Percentiles rank a stretch among this genome's conserved stretches.
Conservation (phyloP, 495 filamentous ascomycete genomes). For the Wilcoxina mikolae region DNA sequence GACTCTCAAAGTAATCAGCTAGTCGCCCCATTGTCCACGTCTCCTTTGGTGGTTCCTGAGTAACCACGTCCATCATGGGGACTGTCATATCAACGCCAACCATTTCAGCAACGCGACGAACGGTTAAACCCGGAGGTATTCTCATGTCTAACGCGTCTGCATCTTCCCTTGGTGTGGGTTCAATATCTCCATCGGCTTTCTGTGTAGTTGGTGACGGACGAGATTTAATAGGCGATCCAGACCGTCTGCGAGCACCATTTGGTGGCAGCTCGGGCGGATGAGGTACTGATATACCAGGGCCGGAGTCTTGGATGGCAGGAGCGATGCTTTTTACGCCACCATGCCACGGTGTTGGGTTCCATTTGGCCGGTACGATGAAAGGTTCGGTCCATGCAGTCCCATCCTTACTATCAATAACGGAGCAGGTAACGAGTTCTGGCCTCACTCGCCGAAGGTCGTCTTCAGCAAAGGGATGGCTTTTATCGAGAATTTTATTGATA, state of each 20-base stretch:
- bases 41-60: slow-evolving; percentile 50
- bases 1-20: slow-evolving; percentile 62
- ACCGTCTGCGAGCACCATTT: background rate
- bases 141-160: slow-evolving; percentile 50
- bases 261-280: background rate
- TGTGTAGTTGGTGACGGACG: background rate
- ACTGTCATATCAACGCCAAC: slow-evolving; percentile 51
- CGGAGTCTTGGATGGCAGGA: background rate
- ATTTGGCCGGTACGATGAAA: slow-evolving; percentile 51
- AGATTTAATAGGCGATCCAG: background rate
- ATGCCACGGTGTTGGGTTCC: slow-evolving; percentile 43
- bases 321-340: slow-evolving; percentile 3
- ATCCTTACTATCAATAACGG: slow-evolving; percentile 45
- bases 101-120: slow-evolving; percentile 49
- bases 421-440: slow-evolving; percentile 51
- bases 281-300: background rate
- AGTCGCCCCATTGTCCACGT: slow-evolving; percentile 58
- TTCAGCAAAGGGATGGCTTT: slow-evolving; percentile 45
- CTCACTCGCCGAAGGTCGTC: slow-evolving; percentile 54
- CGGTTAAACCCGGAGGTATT: slow-evolving; percentile 52
- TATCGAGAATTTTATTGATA: slow-evolving; percentile 54
- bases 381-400: slow-evolving; percentile 55
- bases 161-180: slow-evolving; percentile 18
- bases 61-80: slow-evolving; percentile 64
- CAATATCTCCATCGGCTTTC: slow-evolving; percentile 25